Conservation (phyloP, 305 asterid genomes). For the Ajuga reptans region DNA sequence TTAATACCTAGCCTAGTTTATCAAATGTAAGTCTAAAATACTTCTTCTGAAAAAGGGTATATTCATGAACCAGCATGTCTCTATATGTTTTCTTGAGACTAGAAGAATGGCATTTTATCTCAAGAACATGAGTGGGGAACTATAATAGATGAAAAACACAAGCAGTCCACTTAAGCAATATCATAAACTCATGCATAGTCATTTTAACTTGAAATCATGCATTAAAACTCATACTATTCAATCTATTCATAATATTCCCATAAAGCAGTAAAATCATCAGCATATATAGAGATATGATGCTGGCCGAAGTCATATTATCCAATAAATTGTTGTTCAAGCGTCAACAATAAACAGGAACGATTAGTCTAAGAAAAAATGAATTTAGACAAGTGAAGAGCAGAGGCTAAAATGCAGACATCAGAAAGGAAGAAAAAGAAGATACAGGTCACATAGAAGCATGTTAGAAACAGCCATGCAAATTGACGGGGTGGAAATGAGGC, state of each 20-base stretch:
- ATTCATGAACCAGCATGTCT: no score
- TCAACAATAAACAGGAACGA: not conserved
- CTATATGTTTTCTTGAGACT: no score
- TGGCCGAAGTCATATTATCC: not conserved
- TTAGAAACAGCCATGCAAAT: not conserved
- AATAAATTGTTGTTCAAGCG: not conserved
- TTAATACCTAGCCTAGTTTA: no score
- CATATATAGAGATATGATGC: not conserved
- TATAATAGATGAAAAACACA: not conserved
- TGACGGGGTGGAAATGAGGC: not conserved
- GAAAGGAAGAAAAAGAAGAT: not conserved
- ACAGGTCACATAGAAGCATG: not conserved
- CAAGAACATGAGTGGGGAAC: not conserved
- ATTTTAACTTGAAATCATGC: not conserved
- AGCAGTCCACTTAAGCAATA: not conserved
- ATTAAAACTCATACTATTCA: not conserved
- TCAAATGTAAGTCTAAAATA: no score
- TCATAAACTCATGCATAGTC: not conserved
- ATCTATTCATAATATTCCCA: not conserved
- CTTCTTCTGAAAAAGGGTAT: no score
- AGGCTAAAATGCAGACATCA: not conserved
- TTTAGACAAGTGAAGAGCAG: not conserved
- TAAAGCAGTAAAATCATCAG: not conserved
- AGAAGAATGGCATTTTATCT: no score
- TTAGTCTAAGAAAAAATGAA: not conserved